These are phyloP conservation scores for Blastomyces percursus DNA, from an alignment of 2,329 filamentous ascomycete species.

Conservation along the genomic window DNA sequence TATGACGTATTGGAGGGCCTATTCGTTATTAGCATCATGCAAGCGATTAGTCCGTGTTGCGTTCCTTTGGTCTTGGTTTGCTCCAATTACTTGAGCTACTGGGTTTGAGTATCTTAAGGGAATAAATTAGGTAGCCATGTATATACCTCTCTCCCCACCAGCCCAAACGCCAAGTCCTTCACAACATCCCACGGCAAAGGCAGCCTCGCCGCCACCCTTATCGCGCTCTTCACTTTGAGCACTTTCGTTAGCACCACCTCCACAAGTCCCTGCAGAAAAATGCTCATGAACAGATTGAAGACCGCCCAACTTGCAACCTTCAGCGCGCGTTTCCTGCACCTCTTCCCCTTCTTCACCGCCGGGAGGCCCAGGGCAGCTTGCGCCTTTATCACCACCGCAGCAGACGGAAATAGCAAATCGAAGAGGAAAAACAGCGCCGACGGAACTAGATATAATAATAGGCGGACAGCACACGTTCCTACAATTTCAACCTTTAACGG, in stretches of 20 bases:
- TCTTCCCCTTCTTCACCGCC: constrained; percentile 25
- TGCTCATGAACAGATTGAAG: constrained; percentile 45
- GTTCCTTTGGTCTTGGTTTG: not conserved
- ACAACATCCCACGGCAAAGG: constrained; percentile 53
- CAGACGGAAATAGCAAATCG: constrained; percentile 58
- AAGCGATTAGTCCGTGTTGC: constrained; percentile 10
- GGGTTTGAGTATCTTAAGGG: not conserved
- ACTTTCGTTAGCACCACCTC: constrained; percentile 46
- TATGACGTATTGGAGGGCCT: constrained; percentile 59
- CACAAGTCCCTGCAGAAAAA: constrained; percentile 44
- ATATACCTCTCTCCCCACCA: constrained; percentile 48
- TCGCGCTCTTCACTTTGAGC: constrained; percentile 42
- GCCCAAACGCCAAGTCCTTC: constrained; percentile 43
- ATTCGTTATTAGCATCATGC: constrained; percentile 9
- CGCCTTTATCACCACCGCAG: constrained; percentile 58
- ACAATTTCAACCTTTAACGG: constrained; percentile 64
- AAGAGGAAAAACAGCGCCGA: constrained; percentile 62
- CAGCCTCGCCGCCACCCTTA: constrained; percentile 48
- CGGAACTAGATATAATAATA: constrained; percentile 61
- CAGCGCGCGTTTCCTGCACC: constrained; percentile 33
- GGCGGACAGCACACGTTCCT: constrained; percentile 55
- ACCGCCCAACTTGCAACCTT: constrained; percentile 44
- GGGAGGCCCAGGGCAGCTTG: constrained; percentile 47
- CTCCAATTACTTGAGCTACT: not conserved
- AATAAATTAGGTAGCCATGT: not conserved